Evolutionary conservation across 2,329 filamentous ascomycete genomes (phyloP), one percentile per base, ranked within the genome.

Genomic region (Tympanopsis confertula): DNA sequence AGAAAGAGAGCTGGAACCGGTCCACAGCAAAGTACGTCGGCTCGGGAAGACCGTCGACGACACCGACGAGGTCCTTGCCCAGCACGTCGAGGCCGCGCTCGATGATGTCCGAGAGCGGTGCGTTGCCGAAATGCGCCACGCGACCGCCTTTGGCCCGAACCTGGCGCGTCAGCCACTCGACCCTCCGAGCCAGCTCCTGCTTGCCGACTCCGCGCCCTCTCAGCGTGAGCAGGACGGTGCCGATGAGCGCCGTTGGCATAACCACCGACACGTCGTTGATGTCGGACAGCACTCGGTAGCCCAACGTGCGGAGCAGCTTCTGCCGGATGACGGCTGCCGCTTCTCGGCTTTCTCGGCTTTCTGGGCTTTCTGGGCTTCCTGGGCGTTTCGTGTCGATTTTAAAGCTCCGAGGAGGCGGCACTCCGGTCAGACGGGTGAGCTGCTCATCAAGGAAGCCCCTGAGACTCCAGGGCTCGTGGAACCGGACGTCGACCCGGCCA

Each of bases 241-340:
- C 91, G 19, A 98, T 93, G 32, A 98, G 69, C 0, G 91, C 89
- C 0, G 91, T 96, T 1, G 91, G 91, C 91, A 98, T 98, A 35
- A 98, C 86, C 0, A 98, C 91, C 0, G 88, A 94, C 2, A 94
- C 89, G 22, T 82, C 77, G 53, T 98, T 98, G 61, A 98, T 98
- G 50, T 98, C 86, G 1, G 84, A 82, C 2, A 98, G 68, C 1
- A 96, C 87, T 48, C 85, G 84, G 62, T 95, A 98, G 1, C 91
- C 91, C 39, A 98, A 66, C 0, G 85, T 93, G 24, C 87, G 74
- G 12, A 98, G 63, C 3, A 98, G 64, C 42, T 84, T 82, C 38
- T 86, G 72, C 19, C 81, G 70, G 10, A 80, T 65, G 1, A 67
- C 61, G 4, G 69, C 59, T 33, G 64, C 64, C 22, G 69, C 59